Base-by-base conservation (phyloP, 108 stramenopile species). In the Hondaea fermentalgiana region DNA sequence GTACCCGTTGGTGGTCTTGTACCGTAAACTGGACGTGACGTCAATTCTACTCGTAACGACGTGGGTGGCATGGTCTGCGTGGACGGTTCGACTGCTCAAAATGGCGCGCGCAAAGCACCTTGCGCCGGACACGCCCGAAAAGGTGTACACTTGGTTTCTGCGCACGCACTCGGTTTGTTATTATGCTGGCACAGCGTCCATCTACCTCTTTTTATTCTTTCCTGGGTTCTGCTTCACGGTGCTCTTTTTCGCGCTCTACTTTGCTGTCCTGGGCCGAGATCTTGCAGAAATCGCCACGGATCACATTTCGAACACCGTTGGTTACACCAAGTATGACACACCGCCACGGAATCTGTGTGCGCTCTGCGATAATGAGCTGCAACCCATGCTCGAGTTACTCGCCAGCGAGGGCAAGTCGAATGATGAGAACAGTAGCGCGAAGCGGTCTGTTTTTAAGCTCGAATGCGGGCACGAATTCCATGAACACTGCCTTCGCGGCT, bases 91-190 rank as follows among this genome's bases (percentile, higher is more conserved):
- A 14, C 51, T 53, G 76, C 76, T 83, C 43, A 43, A 83, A 23
- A 43, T 83, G 10, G 45, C 51, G 1, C 45, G 76, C 45, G 4
- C 45, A 6, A 83, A 83, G 51, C 3, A 21, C 2, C 76, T 83
- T 0, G 49, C 49, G 25, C 49, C 49, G 45, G 51, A 83, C 51
- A 53, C 51, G 45, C 76, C 76, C 25, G 76, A 83, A 45, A 83
- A 53, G 76, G 76, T 83, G 76, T 83, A 83, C 76, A n/a, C 49
- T 6, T 83, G 76, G 76, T 83, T 83, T 23, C 51, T 83, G 4
- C 49, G 25, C 23, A 83, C 76, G 76, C 76, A 83, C 3, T 25
- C 45, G n/a, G 0, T 83, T 12, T 83, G 76, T 45, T 83, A 83
- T 23, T 83, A 25, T 6, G n/a, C 25, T 23, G 76, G 76, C 10